Conservation (phyloP, 1,284 basidiomycete species). For the Austropuccinia psidii region DNA sequence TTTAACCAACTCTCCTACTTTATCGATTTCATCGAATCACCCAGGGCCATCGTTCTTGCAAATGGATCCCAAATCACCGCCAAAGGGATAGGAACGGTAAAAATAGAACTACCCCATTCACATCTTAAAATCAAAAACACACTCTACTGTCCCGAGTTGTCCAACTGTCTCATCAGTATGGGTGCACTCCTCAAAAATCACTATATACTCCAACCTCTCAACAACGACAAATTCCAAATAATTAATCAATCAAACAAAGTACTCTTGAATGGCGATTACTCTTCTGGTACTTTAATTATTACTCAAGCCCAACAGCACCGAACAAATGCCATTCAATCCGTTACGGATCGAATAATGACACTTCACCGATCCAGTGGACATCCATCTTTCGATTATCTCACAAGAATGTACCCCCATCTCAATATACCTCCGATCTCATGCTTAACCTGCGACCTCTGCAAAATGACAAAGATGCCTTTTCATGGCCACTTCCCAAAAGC, state of each 20-base stretch:
- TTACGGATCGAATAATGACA: neutral
- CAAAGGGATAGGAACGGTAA: neutral
- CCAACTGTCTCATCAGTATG: neutral
- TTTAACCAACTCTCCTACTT: constrained; percentile 1
- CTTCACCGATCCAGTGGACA: neutral
- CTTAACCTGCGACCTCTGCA: neutral
- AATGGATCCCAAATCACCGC: neutral
- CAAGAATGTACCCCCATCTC: constrained; percentile 1
- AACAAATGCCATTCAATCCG: neutral
- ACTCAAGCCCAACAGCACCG: neutral
- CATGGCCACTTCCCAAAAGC: neutral
- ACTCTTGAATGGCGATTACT: neutral
- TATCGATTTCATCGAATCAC: neutral
- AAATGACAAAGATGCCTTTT: neutral
- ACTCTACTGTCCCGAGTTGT: neutral
- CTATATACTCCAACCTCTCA: neutral
- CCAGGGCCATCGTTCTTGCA: neutral
- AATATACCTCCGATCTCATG: neutral
- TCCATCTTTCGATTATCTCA: neutral
- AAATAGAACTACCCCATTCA: neutral
- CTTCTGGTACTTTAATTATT: neutral
- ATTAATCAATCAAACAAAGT: neutral
- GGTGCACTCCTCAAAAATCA: neutral
- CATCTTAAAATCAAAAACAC: neutral
- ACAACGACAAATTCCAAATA: neutral